phyloP scores from a whole-genome alignment of 164 flowering plant species.

The Macadamia integrifolia region DNA sequence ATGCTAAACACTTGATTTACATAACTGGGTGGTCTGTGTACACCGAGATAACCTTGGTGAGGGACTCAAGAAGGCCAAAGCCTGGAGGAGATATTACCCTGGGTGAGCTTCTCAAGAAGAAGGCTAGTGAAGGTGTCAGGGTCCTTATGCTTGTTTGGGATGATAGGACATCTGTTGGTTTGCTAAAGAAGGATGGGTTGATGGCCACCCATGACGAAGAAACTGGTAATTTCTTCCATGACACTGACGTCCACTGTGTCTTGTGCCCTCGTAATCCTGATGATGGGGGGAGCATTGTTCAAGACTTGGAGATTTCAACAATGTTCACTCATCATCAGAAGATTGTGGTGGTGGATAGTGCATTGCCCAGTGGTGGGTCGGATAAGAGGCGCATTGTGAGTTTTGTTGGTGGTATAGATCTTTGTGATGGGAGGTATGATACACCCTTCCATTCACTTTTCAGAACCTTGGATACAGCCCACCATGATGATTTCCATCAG shows the following conservation, averaged over 20 bases:
- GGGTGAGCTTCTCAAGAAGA: conserved; percentile 9
- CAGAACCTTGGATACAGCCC: conserved; percentile 59
- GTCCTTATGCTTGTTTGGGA: conserved; percentile 28
- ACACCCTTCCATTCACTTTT: conserved; percentile 47
- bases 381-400: conserved; percentile 51
- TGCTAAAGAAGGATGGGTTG: conserved; percentile 57
- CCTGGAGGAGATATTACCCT: background rate
- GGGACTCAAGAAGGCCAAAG: conserved; percentile 29
- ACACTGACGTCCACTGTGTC: conserved; percentile 38
- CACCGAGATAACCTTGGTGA: conserved; percentile 48
- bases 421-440: background rate
- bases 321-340: conserved; percentile 34
- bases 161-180: conserved; percentile 55
- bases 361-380: conserved; percentile 39
- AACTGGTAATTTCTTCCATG: conserved; percentile 42
- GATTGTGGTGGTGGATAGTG: conserved; percentile 52
- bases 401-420: conserved; percentile 42
- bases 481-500: conserved; percentile 62
- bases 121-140: conserved; percentile 62
- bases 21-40: conserved; percentile 85
- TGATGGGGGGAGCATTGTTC: conserved; percentile 50
- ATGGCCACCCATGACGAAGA: conserved; percentile 84
- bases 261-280: conserved; percentile 2
- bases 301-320: conserved; percentile 39
- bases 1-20: conserved; percentile 73